Base-by-base conservation (phyloP, 768 basidiomycete species). In the Lactifluus hygrophoroides region DNA sequence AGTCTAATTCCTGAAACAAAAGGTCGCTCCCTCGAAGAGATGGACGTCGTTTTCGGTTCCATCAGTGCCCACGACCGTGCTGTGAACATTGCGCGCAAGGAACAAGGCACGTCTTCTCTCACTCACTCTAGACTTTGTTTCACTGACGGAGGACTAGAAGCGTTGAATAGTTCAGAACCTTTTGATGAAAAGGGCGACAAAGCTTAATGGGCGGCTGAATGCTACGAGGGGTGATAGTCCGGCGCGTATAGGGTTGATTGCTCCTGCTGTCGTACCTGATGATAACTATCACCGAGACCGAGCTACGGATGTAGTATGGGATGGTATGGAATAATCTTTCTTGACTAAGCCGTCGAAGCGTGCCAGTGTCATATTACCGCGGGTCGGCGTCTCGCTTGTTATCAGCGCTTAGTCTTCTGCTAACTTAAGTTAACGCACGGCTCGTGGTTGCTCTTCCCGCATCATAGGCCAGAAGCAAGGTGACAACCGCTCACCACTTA, bases 1-100 rank as follows among this genome's bases (percentile, higher is more conserved):
- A 76, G 74, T 44, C 54, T 74, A 45, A 69, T 75, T 51, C 74
- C 74, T 0, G 74, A 75, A 69, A 75, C 74, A 23, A 75, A 73
- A 66, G 73, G 73, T 54, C 72, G 70, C 63, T 64, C 63, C 51
- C 65, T 81, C 51, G 79, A 81, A 61, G 78, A 80, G 64, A 80
- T 80, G 79, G 79, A 80, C 64, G 68, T 80, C 64, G 69, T 81
- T 57, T 81, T 81, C 61, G 88, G 86, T 5, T 60, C 84, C 0
- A 76, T 88, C 34, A 73, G 74, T 17, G 73, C 71, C 10, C 83
- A 83, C 58, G 65, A 78, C 54, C 81, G 86, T 48, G 73, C 75
- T 43, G 76, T 72, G 0, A 75, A 81, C 56, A 82, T 89, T 63
- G 70, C 68, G 44, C 74, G 69, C 65, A 74, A 76, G 28, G 76